phyloP scores from a whole-genome alignment of 208 protist species.

The Jaenimonas drosophilae region DNA sequence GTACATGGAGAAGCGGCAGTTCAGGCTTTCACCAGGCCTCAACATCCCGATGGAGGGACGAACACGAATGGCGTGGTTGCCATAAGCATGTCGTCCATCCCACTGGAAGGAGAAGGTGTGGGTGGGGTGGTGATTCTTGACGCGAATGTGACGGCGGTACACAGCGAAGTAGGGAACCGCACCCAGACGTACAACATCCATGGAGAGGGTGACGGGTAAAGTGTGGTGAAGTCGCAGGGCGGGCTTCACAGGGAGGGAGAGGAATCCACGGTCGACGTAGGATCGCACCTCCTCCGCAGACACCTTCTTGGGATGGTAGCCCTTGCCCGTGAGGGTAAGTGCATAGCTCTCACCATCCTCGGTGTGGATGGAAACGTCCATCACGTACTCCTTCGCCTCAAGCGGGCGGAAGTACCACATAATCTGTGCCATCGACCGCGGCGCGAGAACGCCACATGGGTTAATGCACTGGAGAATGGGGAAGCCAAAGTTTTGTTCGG shows the following conservation, averaged over 20 bases:
- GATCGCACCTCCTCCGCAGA: constrained; percentile 8
- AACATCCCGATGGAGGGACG: constrained; percentile 38
- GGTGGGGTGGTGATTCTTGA: constrained; percentile 45
- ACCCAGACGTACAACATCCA: constrained; percentile 62
- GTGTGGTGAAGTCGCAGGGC: constrained; percentile 10
- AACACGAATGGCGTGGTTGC: constrained; percentile 42
- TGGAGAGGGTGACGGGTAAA: constrained; percentile 49
- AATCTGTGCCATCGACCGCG: constrained; percentile 36
- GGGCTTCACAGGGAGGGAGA: constrained; percentile 28
- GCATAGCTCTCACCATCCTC: constrained; percentile 55
- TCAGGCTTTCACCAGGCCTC: constrained; percentile 26
- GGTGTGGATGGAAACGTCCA: constrained; percentile 45
- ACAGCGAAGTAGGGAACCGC: constrained; percentile 74
- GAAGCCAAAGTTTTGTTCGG: constrained; percentile 67
- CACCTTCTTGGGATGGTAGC: constrained; percentile 65
- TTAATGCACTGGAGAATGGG: constrained; percentile 84
- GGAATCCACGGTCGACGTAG: constrained; percentile 36
- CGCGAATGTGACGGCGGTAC: constrained; percentile 50
- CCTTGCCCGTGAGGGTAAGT: constrained; percentile 56
- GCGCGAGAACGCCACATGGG: constrained; percentile 55
- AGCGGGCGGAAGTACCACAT: constrained; percentile 86
- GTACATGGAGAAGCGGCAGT: constrained; percentile 50
- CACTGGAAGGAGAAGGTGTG: constrained; percentile 57
- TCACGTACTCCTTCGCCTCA: constrained; percentile 62
- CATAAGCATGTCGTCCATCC: constrained; percentile 26